Evolutionary conservation across 352 stramenopile species (phyloP), one percentile per base, ranked within the genome.

Genomic region (Phytophthora sansomeana): DNA sequence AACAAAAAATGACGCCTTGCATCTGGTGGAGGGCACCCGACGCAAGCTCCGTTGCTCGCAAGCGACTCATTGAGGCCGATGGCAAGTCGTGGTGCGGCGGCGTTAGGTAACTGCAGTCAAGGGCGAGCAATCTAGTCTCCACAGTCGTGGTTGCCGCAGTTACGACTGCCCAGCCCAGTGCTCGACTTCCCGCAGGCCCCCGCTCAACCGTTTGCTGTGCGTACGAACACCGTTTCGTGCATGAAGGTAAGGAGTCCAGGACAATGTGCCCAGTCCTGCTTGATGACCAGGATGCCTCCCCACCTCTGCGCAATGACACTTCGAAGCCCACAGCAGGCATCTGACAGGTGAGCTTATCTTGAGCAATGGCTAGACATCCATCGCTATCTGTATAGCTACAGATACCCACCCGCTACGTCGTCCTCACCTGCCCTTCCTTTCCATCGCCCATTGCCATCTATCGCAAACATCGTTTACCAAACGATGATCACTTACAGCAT

Each of bases 11-110:
- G 24, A 24, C 4, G 7, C 24, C 16, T 46, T 42, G 13, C 49
- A 61, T 55, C 59, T 67, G 59, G 41, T 62, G 59, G 42, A 46
- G 21, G 19, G n/a, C 14, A 39, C 13, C 16, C 19, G n/a, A 28
- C n/a, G 39, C 39, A 28, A n/a, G 33, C 33, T 38, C 32, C 32
- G 14, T 38, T 38, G 10, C 32, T 38, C 14, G 33, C 21, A 24
- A 24, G 21, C 21, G 21, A 24, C 21, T 38, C 32, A 14, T 38
- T 38, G 32, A 38, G 32, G 32, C 33, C 3, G 21, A 24, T 24
- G 21, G 21, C 21, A 24, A 24, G 21, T 24, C 21, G 21, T 24
- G 21, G 21, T 24, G 21, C 21, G 21, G 21, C 21, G 21, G 21
- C 21, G 21, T 24, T 24, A 24, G 33, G 33, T 39, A 5, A n/a